phyloP scores from a whole-genome alignment of 2,329 filamentous ascomycete genomes.

The Aspergillus pseudoglaucus region DNA sequence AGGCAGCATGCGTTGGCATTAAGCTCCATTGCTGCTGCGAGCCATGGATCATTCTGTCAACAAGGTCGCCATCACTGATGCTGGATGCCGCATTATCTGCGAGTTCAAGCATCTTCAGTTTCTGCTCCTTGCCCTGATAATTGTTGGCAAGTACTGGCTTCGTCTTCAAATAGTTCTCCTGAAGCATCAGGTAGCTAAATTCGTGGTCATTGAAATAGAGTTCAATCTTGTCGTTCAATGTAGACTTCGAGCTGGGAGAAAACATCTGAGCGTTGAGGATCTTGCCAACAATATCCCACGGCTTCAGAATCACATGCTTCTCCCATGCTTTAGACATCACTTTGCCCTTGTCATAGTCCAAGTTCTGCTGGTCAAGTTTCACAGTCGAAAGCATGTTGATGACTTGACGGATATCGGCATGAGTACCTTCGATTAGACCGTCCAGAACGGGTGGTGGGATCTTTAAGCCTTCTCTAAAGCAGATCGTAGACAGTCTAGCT shows the following conservation, averaged over 20 bases:
- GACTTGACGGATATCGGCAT: constrained; percentile 93
- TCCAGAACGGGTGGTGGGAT: constrained; percentile 78
- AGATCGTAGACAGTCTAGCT: constrained; percentile 89
- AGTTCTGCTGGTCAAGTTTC: constrained; percentile 73
- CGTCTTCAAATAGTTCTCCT: constrained; percentile 91
- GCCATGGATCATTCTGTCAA: constrained; percentile 97
- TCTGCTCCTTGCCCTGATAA: constrained; percentile 61
- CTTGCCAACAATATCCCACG: constrained; percentile 95
- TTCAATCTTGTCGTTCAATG: constrained; percentile 95
- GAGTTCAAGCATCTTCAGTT: constrained; percentile 77
- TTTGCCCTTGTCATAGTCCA: constrained; percentile 82
- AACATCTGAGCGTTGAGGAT: constrained; percentile 86
- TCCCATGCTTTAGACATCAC: constrained; percentile 97
- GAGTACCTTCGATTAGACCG: constrained; percentile 88
- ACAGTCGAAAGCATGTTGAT: constrained; percentile 98
- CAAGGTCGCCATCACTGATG: constrained; percentile 93
- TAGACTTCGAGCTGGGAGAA: constrained; percentile 71
- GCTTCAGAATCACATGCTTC: constrained; percentile 93
- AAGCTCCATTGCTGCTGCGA: constrained; percentile 97
- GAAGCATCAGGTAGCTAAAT: constrained; percentile 94
- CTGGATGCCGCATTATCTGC: constrained; percentile 84
- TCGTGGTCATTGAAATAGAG: constrained; percentile 99
- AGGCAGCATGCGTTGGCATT: constrained; percentile 93
- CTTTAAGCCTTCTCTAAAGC: constrained; percentile 82
- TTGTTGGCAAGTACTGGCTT: constrained; percentile 62